Evolutionary conservation across 1,284 basidiomycete species (phyloP), one percentile per base, ranked within the genome.

Genomic region (Paramarasmius palmivorus): DNA sequence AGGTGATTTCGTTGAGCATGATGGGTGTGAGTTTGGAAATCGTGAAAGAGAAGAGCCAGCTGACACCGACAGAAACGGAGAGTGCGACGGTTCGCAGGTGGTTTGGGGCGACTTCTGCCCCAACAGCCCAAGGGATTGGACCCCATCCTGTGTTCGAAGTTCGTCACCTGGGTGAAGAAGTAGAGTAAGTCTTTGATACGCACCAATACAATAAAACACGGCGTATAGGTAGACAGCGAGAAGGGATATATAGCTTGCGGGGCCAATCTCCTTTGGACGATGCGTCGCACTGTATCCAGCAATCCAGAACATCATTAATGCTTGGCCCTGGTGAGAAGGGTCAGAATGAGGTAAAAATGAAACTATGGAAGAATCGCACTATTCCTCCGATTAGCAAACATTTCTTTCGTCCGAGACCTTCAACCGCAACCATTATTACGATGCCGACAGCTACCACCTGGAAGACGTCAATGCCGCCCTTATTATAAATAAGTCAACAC

Each of bases 21-120:
- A 77, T 76, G 0, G 79, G 78, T 22, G 78, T 81, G 39, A 79
- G 59, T 56, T 79, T 77, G 5, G 76, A 73, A 36, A 81, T 74
- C 8, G 68, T 75, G 58, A 81, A 76, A 14, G 74, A 68, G 60
- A 76, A 78, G 9, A 79, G 63, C 78, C 77, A 78, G 62, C 77
- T 77, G 35, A 75, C 66, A 17, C 68, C 73, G 22, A 76, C 59
- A 1, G 78, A 74, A 32, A 77, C 60, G 0, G 77, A 75, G 50
- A 78, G 68, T 22, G 70, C 67, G 0, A 71, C 70, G 15, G 73
- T 68, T 3, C 78, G 73, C 32, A 80, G 69, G 54, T 79, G 73
- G 57, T 80, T 79, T 2, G 76, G 78, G 0, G 76, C 73, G 29
- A 78, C 71, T 61, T 80, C 78, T n/a, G 71, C 68, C 0, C 23